Base-by-base conservation (phyloP, 192 early-diverging fungal genomes). In the Coemansia sp. region DNA sequence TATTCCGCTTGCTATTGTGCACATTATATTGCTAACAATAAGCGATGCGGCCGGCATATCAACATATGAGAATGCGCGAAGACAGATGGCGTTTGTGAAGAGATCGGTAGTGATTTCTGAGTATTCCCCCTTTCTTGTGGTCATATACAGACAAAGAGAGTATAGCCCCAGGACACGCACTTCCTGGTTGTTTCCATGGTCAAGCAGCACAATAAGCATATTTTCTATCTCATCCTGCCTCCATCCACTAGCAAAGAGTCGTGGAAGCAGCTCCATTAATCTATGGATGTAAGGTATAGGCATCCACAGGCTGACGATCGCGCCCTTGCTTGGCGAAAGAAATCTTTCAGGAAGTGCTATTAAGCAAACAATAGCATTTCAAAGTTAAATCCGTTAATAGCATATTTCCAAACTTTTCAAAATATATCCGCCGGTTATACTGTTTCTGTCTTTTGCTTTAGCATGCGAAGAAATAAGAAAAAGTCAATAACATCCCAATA, bases 141-240 rank as follows among this genome's bases (percentile, higher is more conserved):
- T 37, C 63, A 82, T 77, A 43, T 82, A 82, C 11, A 77, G 39
- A 18, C 58, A 49, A 39, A 82, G 65, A 0, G 68, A 65, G 22
- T 82, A 71, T 13, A 65, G 61, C 1, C 79, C 79, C 15, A 82
- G 66, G 10, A 63, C 43, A 16, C 79, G 74, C 43, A 82, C 71
- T 18, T 76, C 79, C 3, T 69, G 71, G 63, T 82, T 76, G 54
- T 82, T 82, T 26, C 79, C 79, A 39, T 82, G 79, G 36, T 82
- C 79, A 12, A 82, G 74, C 26, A 77, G 41, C 6, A 82, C 70
- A 19, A 82, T 66, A 55, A 82, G 40, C 63, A 82, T 74, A 40
- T 77, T 82, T 42, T 77, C 79, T n/a, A 82, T 82, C 46, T 77
- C 65, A 1, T 39, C 9, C 37, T 70, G 71, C 36, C 62, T 61